phyloP scores from a whole-genome alignment of 2,329 filamentous ascomycete species.

The Cytospora piceae region DNA sequence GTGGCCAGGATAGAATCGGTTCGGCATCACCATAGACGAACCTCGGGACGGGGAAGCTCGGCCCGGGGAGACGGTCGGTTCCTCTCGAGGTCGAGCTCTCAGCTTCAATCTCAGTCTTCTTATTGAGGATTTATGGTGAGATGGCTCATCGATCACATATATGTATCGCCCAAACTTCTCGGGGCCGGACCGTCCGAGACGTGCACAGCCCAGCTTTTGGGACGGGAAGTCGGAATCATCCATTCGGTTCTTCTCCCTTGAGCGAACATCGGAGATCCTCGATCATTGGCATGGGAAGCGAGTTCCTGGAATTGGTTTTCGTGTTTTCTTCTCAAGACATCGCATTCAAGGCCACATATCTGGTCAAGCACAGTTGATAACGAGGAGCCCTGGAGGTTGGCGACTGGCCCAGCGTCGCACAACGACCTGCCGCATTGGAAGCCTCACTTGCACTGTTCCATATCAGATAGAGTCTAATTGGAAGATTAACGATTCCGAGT shows the following conservation, averaged over 20 bases:
- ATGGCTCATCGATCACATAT: not conserved
- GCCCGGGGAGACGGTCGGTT: not conserved
- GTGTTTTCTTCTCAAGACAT: too few relatives aligned
- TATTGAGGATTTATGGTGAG: not conserved
- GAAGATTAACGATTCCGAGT: not conserved
- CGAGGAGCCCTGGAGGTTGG: not conserved
- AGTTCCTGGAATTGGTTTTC: not conserved
- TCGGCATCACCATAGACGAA: constrained; percentile 7
- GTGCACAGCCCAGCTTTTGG: too few relatives aligned
- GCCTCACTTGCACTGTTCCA: not conserved
- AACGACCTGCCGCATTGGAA: not conserved
- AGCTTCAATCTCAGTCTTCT: not conserved
- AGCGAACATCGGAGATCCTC: too few relatives aligned
- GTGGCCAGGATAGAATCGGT: constrained; percentile 17
- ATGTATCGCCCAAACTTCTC: not conserved
- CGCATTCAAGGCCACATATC: too few relatives aligned
- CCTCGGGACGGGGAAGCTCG: not conserved
- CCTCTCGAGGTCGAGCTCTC: not conserved
- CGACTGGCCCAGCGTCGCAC: constrained; percentile 9
- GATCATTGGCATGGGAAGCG: too few relatives aligned
- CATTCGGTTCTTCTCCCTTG: too few relatives aligned
- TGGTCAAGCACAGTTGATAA: not conserved
- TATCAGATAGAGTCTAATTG: not conserved
- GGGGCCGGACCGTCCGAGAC: not conserved
- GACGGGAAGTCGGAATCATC: too few relatives aligned